Evolutionary conservation across 1,139 yeast genomes (phyloP).

Genomic region (Scheffersomyces cryptocercus): DNA sequence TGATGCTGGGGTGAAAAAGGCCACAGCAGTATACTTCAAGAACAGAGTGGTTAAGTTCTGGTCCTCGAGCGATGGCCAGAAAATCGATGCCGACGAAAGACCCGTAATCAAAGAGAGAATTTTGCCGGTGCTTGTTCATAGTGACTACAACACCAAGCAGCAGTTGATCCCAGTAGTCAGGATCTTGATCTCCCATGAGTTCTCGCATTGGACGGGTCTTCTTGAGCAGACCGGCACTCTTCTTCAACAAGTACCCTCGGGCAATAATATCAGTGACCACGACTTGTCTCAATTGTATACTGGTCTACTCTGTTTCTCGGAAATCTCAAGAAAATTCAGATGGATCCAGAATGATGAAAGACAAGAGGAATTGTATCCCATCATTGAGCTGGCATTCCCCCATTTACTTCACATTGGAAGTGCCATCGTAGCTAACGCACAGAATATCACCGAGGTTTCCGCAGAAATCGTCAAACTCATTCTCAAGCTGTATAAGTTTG

Average conservation of each 20-base stretch:
- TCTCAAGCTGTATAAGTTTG: constrained; percentile 79
- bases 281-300: constrained; percentile 66
- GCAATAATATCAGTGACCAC: constrained; percentile 23
- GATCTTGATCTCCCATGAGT: constrained; percentile 66
- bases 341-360: constrained; percentile 72
- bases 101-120: constrained; percentile 67
- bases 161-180: constrained; percentile 74
- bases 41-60: constrained; percentile 71
- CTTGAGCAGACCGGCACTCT: constrained; percentile 60
- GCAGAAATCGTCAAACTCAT: constrained; percentile 81
- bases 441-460: constrained; percentile 37
- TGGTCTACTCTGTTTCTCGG: constrained; percentile 75
- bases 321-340: constrained; percentile 71
- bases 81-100: constrained; percentile 68
- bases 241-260: constrained; percentile 39
- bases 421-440: constrained; percentile 44
- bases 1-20: constrained; percentile 60
- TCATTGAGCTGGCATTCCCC: constrained; percentile 69
- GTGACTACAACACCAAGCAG: constrained; percentile 51
- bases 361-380: constrained; percentile 52
- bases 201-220: constrained; percentile 73
- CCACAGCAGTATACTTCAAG: constrained; percentile 87
- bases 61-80: constrained; percentile 32
- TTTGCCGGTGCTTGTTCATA: constrained; percentile 40
- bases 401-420: constrained; percentile 67